Evolutionary conservation across 768 basidiomycete genomes (phyloP).

Genomic region (Tephrocybe sp.): DNA sequence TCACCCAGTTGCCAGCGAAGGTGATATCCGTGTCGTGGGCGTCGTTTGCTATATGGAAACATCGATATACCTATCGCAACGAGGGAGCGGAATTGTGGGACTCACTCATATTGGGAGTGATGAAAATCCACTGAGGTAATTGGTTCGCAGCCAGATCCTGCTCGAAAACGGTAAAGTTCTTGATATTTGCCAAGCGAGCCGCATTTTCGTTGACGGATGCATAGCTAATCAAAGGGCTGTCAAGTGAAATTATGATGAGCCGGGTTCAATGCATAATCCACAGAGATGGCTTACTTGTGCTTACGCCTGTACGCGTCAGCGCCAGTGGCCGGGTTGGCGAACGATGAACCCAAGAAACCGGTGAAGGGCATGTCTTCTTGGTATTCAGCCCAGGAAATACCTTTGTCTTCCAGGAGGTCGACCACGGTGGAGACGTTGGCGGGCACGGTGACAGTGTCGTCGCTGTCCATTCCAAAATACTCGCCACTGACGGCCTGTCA

Average conservation of each 20-base stretch:
- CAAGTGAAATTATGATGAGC: not conserved
- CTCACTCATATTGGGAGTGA: constrained; percentile 58
- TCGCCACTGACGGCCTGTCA: constrained; percentile 13
- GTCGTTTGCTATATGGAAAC: constrained; percentile 39
- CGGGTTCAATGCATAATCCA: not conserved
- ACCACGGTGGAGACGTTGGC: constrained; percentile 56
- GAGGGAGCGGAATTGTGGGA: constrained; percentile 5
- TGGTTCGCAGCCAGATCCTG: constrained; percentile 49
- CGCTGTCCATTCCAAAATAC: constrained; percentile 39
- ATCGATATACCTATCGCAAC: not conserved
- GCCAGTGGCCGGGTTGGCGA: constrained; percentile 19
- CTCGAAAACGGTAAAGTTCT: constrained; percentile 66
- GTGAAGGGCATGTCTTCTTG: constrained; percentile 58
- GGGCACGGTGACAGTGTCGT: constrained; percentile 38
- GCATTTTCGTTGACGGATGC: constrained; percentile 47
- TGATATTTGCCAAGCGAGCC: constrained; percentile 40
- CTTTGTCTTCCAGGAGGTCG: constrained; percentile 62
- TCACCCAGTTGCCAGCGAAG: constrained; percentile 45
- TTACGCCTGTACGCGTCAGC: constrained; percentile 30
- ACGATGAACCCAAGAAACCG: constrained; percentile 43
- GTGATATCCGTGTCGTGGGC: constrained; percentile 62
- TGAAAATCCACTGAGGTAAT: constrained; percentile 60
- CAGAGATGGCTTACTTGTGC: constrained; percentile 24
- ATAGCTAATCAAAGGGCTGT: constrained; percentile 45
- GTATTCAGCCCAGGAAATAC: constrained; percentile 61